Evolutionary conservation across 164 flowering plant genomes (phyloP), one percentile per base, ranked within the genome.

Genomic region (Houttuynia cordata): DNA sequence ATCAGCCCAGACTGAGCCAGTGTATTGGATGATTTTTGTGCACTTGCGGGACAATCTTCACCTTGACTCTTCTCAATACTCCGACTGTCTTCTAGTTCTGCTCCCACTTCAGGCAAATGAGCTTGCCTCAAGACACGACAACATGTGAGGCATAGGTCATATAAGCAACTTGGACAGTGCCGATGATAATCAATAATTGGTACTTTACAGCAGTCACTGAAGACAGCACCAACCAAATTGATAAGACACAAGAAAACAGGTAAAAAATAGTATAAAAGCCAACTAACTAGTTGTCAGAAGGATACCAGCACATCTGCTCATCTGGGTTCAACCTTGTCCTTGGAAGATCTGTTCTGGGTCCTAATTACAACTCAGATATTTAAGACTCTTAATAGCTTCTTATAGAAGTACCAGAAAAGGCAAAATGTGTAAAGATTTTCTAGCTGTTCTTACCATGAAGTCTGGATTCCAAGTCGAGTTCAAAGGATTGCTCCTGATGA

Each of bases 271-370:
- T 8, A 6, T 23, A 10, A 24, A 54, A 54, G 6, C 4, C 5
- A 24, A 22, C 40, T 47, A 45, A 24, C 23, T 4, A 53, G 7
- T 6, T 24, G 25, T 10, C 23, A 21, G 57, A 61, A 70, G 20
- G 51, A 9, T 84, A 93, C 99, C 99, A 93, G 82, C 94, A 93
- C 93, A 93, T 88, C 80, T 83, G 95, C 77, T 90, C 97, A 69
- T 93, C 97, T 22, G 83, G 80, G 70, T 78, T 77, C 80, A 93
- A 59, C 62, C 79, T 93, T 41, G 76, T 70, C 78, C 97, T 78
- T 56, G 75, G 70, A 70, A 88, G 83, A 68, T 83, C 81, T 23
- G 73, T 74, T 42, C 78, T 86, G 55, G 70, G 62, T 74, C 92
- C 99, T 93, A 80, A 50, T 57, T 65, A 56, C 60, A 64, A 64